Base-by-base conservation (phyloP, 306 rosid genomes). In the Fragaria ananassa region DNA sequence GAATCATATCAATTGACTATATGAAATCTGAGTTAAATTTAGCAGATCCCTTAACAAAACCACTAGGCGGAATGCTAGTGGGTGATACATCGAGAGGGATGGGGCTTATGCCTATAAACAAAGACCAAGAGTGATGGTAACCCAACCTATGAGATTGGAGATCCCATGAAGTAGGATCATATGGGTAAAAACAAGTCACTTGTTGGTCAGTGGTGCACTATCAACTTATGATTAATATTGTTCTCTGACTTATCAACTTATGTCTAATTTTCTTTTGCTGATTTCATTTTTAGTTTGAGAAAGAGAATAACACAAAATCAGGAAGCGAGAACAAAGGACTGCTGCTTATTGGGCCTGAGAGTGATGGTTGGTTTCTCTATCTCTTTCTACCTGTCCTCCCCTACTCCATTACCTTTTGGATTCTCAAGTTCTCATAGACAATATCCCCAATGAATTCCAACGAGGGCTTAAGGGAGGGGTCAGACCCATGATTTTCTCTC, bases 241-340 rank as follows among this genome's bases (percentile, higher is more conserved):
- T 5, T 27, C 64, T 39, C 13, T 5, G 44, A 50, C 45, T 50
- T 12, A 10, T 50, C 7, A 29, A 50, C 19, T 21, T 70, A 10
- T 11, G 29, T 51, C 47, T 71, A 45, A 29, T 57, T 57, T 71
- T 53, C 4, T 72, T 21, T 72, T 37, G 23, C 31, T 37, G 6
- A 54, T 72, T 51, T 14, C 50, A 72, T 72, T 56, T 54, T 54
- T 21, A 72, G 76, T 39, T 56, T n/a, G 76, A 72, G 76, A 54
- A 72, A 72, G 76, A 72, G 21, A 72, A 72, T 35, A 54, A 14
- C 5, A 18, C 76, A 35, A 72, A 35, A 54, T 18, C 37, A 72
- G 41, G 67, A 61, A 37, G 66, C 4, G 35, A 17, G 35, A 25
- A 39, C 2, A 45, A 37, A 54, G 15, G 19, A 71, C 5, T 31